Evolutionary conservation across 1,284 basidiomycete genomes (phyloP), one percentile per base, ranked within the genome.

Genomic region (Cryptococcus sp.): DNA sequence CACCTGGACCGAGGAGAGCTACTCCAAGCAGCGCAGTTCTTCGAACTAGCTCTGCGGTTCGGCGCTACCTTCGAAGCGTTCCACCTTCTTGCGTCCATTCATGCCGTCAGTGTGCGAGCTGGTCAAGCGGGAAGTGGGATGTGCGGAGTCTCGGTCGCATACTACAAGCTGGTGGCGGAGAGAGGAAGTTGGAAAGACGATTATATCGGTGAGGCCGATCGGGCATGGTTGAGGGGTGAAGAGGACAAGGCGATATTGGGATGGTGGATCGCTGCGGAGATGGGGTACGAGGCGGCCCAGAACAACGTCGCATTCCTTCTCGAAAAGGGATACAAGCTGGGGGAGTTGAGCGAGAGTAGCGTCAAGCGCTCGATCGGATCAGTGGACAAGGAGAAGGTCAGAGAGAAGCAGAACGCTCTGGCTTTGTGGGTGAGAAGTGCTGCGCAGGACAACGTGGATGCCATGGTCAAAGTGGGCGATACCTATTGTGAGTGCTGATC

Each of bases 341-440:
- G 17, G 48, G 45, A 22, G 45, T 16, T 19, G 53, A 43, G 13
- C n/a, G n/a, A 16, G 52, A 51, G 25, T 7, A 23, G 8, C 53
- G 35, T 19, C 19, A 41, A 23, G 60, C 30, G 30, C 5, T 35
- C 30, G 2, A 13, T 35, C 30, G 30, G 50, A 16, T 7, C 25
- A 20, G 23, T 35, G 5, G 30, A 30, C 7, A 43, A 38, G 15
- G 46, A 51, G n/a, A 52, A 30, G 7, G 45, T 17, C 38, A 20
- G 43, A 10, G 20, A 41, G 45, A 53, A 57, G 22, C 66, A 68
- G 54, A 81, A 93, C 8, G 91, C 91, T 0, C 80, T 99, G 52
- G 89, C 88, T 0, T 90, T 95, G 70, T 99, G 95, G 94, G 91
- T 88, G 35, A 87, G 95, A 8, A 93, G 92, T 1, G 94, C 95